Evolutionary conservation across 148 eudicot species (phyloP).

Genomic region (Suaeda aralocaspica): DNA sequence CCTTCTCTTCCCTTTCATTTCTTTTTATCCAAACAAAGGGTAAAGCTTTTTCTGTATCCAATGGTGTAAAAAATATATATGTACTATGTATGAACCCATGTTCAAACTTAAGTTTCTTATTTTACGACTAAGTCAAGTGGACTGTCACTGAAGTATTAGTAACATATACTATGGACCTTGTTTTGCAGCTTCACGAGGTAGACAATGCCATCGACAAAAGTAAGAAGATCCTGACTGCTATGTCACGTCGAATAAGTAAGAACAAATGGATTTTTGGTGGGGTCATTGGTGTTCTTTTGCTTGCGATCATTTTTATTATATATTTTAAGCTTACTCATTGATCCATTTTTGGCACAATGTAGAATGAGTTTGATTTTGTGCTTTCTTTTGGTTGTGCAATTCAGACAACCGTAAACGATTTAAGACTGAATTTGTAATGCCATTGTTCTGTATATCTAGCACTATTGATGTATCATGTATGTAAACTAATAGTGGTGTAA

Average conservation of each 20-base stretch:
- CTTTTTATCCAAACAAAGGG: no score
- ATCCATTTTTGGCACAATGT: conserved; percentile 4
- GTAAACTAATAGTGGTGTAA: conserved; percentile 7
- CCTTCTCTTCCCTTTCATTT: no score
- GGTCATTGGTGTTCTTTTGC: conserved; percentile 62
- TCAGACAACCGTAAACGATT: conserved; percentile 8
- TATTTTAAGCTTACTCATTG: conserved; percentile 60
- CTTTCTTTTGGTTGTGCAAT: conserved; percentile 8
- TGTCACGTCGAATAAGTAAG: conserved; percentile 84
- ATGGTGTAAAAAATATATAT: no score
- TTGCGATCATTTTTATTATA: conserved; percentile 68
- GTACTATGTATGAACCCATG: no score
- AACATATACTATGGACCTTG: background rate
- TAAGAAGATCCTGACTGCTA: conserved; percentile 76
- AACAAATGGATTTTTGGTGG: conserved; percentile 87
- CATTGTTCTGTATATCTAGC: conserved; percentile 22
- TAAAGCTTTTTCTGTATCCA: no score
- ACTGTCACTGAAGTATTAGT: background rate
- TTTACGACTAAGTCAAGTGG: background rate
- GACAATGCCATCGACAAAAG: conserved; percentile 92
- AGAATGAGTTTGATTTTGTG: conserved; percentile 10
- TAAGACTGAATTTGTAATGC: conserved; percentile 19
- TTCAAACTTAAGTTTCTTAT: background rate
- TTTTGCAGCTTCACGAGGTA: conserved; percentile 82
- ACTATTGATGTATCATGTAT: conserved; percentile 20